Evolutionary conservation across 345 rosid genomes (phyloP).

Genomic region (Angophora floribunda): DNA sequence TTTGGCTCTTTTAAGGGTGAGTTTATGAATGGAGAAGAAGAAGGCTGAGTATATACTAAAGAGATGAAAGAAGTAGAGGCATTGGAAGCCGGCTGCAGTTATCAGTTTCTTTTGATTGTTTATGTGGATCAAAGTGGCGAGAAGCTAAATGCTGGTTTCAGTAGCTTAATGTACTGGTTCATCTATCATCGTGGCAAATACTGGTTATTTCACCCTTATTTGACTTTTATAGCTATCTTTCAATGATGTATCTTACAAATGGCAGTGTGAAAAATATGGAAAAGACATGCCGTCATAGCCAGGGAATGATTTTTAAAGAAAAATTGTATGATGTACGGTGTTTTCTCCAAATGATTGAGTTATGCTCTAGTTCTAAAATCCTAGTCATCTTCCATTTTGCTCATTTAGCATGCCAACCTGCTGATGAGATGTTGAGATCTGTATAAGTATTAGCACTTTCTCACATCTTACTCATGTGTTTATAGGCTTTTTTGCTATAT

Average conservation of each 20-base stretch:
- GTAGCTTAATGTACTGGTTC: background rate
- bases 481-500: background rate
- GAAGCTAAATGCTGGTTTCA: background rate
- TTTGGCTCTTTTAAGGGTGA: background rate
- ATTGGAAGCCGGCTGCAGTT: background rate
- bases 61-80: background rate
- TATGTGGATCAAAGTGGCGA: background rate
- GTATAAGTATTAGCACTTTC: background rate
- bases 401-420: background rate
- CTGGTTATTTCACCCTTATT: background rate
- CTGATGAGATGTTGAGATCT: background rate
- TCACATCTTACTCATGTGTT: background rate
- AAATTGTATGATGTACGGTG: background rate
- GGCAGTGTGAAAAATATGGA: background rate
- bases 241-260: background rate
- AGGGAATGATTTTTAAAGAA: background rate
- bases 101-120: background rate
- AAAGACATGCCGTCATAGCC: background rate
- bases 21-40: background rate
- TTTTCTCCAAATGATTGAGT: background rate
- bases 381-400: background rate
- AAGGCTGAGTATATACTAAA: background rate
- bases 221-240: background rate
- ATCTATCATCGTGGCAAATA: background rate
- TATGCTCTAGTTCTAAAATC: background rate